phyloP scores from a whole-genome alignment of 1,284 basidiomycete species.

The Cutaneotrichosporon sp. region DNA sequence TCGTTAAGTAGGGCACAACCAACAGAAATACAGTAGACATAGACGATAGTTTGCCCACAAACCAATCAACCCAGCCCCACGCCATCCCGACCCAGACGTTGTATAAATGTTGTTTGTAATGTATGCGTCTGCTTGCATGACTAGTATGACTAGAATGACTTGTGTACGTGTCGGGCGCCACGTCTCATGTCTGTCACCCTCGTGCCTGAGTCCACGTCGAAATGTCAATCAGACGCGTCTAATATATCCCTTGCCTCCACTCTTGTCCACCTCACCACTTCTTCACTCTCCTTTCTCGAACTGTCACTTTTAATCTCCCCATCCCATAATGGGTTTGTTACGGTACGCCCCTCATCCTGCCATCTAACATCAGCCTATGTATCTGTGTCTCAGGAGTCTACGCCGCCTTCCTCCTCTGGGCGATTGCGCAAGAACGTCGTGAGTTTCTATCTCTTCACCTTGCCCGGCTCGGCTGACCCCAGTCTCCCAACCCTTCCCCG shows the following conservation, averaged over 20 bases:
- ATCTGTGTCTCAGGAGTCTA: conserved; percentile 54
- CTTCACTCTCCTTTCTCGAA: not conserved
- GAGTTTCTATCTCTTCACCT: conserved; percentile 43
- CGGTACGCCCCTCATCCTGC: not conserved
- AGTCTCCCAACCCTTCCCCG: conserved; percentile 9
- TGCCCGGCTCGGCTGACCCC: not conserved
- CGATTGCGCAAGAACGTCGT: conserved; percentile 87
- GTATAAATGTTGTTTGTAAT: conserved; percentile 8
- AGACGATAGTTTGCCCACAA: not conserved
- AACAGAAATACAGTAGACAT: not conserved
- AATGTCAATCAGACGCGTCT: not conserved
- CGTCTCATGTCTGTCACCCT: not conserved
- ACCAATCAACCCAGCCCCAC: no score
- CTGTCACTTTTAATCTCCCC: not conserved
- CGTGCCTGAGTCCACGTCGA: not conserved
- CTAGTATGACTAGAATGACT: no score
- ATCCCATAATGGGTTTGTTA: not conserved
- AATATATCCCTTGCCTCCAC: not conserved
- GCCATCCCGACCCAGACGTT: not conserved
- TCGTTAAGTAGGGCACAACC: no score
- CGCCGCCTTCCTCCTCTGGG: conserved; percentile 66
- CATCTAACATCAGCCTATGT: conserved; percentile 34
- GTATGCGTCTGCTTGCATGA: not conserved
- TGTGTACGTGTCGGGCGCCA: not conserved
- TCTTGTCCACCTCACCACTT: not conserved